Evolutionary conservation across 371 early-diverging fungal species (phyloP), one percentile per base, ranked within the genome.

Genomic region (Entomophthora muscae): DNA sequence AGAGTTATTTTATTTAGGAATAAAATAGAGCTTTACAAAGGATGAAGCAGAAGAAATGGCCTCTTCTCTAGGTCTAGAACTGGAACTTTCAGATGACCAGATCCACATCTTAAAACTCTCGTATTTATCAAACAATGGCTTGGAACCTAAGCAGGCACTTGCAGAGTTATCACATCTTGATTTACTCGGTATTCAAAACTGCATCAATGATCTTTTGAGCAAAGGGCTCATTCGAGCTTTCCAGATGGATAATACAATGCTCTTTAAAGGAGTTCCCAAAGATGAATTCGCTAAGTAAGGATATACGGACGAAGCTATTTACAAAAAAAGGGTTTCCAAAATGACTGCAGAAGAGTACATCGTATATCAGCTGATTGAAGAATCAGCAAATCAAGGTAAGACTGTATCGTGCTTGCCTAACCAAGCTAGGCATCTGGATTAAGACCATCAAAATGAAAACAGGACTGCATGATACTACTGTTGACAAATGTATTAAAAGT

Each of bases 391-490:
- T 10, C 30, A n/a, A 57, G 57, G 57, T 57, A 57, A 26, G 3
- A 12, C 31, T 28, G 13, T 57, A 13, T 26, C 27, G 13, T 54
- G 13, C 5, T 12, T 26, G 31, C 22, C 31, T 57, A 28, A 28
- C 27, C 22, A 13, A 22, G 7, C 26, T 32, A 65, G 65, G 93
- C 24, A 85, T 95, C 61, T 96, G 97, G 98, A 78, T 90, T 30
- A 91, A 88, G 69, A 88, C 89, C 54, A 74, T 99, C 24, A 90
- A 90, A 70, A 77, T 79, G 51, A 83, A 86, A 67, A 90, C 91
- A 22, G 89, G 88, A 57, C 72, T 99, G 53, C 93, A 90, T 57
- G 81, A 83, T 32, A 79, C 85, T 63, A 81, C 90, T 5, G 79
- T 97, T 53, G 85, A 78, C 52, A 85, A 91, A 64, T 77, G 86